Evolutionary conservation across 306 rosid genomes (phyloP), one percentile per base, ranked within the genome.

Genomic region (Malus domestica): DNA sequence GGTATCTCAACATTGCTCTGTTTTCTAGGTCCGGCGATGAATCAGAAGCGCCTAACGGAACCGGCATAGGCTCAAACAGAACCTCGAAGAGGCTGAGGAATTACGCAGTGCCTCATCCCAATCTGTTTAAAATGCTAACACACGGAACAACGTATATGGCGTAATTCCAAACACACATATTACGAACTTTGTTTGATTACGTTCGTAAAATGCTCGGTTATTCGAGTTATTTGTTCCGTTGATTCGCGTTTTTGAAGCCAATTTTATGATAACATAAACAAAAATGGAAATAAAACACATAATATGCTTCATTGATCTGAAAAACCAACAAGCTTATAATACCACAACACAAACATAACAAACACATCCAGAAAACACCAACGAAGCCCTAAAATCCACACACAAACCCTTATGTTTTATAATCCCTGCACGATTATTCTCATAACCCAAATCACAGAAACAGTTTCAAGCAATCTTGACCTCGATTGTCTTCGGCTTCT

Each of bases 401-500:
- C 64, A 10, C 29, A 1, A 51, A 5, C 30, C 64, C 29, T 38
- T 58, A 44, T 10, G 4, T 61, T 5, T 61, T 5, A 61, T 27
- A 27, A 27, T 14, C 16, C 32, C 0, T 6, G 10, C 33, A 10
- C 4, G 35, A 40, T 8, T 22, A 68, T 10, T 20, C 44, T 14
- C 27, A 58, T 16, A 14, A 19, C 18, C 32, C 32, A 59, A 4
- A 32, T 55, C 1, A 12, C 27, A 15, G 19, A 13, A 10, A 1
- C 57, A 54, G 6, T 22, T 72, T 84, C 76, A 93, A 46, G 76
- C 96, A 49, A 96, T 44, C 86, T 88, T 89, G 27, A 96, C 98
- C 88, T 96, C 88, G 6, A 92, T 81, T 4, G 89, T 85, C 88
- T 87, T 94, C 8, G 97, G 90, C 81, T 94, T 92, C 88, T 94